Percentiles rank a stretch among this genome's conserved stretches.
Evolutionary conservation across 1,284 basidiomycete genomes (phyloP).

Genomic region (Gomphus sp.): DNA sequence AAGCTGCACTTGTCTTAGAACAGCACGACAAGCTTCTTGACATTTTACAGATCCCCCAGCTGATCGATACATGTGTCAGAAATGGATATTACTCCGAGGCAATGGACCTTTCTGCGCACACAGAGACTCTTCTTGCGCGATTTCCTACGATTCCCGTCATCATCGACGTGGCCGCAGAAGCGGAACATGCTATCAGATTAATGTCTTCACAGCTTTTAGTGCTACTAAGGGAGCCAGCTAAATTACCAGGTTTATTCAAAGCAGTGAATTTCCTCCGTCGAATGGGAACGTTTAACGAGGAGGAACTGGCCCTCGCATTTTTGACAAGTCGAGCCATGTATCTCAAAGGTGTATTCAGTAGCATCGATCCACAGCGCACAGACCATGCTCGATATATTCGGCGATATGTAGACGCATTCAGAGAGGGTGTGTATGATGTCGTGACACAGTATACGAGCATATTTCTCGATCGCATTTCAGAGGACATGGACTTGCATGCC

Average conservation of each 20-base stretch:
- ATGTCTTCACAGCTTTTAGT: conserved; percentile 74
- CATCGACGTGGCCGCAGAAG: conserved; percentile 57
- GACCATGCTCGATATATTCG: conserved; percentile 75
- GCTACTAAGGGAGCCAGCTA: conserved; percentile 72
- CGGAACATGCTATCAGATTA: conserved; percentile 62
- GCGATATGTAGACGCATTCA: conserved; percentile 84
- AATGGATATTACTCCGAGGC: conserved; percentile 90
- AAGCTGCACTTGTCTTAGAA: conserved; percentile 74
- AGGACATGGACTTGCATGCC: not conserved
- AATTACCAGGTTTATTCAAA: conserved; percentile 85
- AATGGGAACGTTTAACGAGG: conserved; percentile 57
- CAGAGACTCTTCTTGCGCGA: conserved; percentile 33
- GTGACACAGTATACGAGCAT: conserved; percentile 85
- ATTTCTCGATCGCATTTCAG: conserved; percentile 60
- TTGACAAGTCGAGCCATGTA: conserved; percentile 52
- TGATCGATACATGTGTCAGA: conserved; percentile 87
- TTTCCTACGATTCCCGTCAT: conserved; percentile 36
- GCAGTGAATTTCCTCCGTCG: conserved; percentile 77
- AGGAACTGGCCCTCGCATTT: conserved; percentile 60
- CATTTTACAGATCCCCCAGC: conserved; percentile 78
- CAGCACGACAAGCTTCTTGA: conserved; percentile 89
- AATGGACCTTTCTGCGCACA: conserved; percentile 70
- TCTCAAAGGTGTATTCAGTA: conserved; percentile 35
- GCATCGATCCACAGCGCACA: conserved; percentile 32
- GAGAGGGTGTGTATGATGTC: conserved; percentile 88